Base-by-base conservation (phyloP, 352 stramenopile genomes). In the Pythium biforme region DNA sequence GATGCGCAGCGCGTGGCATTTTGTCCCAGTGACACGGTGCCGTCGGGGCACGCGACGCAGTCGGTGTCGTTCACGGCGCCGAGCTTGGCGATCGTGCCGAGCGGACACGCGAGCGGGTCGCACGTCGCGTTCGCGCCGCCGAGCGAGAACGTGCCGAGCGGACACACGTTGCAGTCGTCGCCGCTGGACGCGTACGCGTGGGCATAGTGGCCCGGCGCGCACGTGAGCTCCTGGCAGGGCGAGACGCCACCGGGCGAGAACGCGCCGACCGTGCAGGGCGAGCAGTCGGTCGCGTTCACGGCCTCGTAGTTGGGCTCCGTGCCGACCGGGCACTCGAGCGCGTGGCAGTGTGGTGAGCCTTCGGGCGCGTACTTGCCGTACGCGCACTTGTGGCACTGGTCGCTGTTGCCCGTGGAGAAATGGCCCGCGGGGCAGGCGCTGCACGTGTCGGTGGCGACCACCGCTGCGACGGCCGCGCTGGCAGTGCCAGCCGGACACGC, bases 341-440 rank as follows among this genome's bases (percentile, higher is more conserved):
- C 34, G 17, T 67, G 57, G 50, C 75, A 83, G 34, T 64, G 64
- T 1, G 73, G 12, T 1, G 72, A 51, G 10, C 64, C 68, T 14
- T 61, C 64, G 0, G 49, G 55, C 9, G 70, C 53, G 53, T 64
- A 78, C 27, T 73, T 81, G 55, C 71, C 68, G 25, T 53, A 57
- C 6, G 54, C 40, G n/a, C 73, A 81, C 29, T 62, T 61, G 59
- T 75, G 73, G 61, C 73, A 81, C 48, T 76, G 67, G 49, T 81
- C 73, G 49, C 70, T 78, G 43, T 67, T 59, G 15, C 73, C 70
- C 0, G 51, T 33, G 2, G 70, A 74, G 51, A 72, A 74, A 19
- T 73, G 66, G 20, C 63, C 64, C 0, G 52, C 46, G 8, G 73
- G 50, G 19, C 73, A 81, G 0, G 59, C 23, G 31, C 45, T 17